phyloP scores from a whole-genome alignment of 305 asterid genomes.

The Withania somnifera region DNA sequence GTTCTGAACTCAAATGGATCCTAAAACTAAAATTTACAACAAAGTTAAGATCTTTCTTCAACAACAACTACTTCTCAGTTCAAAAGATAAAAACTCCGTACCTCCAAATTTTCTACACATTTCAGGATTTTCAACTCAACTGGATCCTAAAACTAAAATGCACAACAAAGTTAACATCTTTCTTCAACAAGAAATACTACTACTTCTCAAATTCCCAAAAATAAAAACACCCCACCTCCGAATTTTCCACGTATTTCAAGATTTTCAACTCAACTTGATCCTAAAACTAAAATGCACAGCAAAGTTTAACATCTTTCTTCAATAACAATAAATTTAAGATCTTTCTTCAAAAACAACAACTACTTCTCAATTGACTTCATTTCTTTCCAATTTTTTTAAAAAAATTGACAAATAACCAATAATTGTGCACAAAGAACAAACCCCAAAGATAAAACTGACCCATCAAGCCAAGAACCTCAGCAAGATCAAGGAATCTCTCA shows the following conservation, averaged over 20 bases:
- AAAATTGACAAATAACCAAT: neutral
- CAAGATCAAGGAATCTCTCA: slow-evolving; percentile 15
- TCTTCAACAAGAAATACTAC: no score
- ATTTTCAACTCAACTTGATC: neutral
- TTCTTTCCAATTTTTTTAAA: neutral
- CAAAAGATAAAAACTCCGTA: no score
- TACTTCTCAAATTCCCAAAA: neutral
- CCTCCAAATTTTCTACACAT: no score
- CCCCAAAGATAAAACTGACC: neutral
- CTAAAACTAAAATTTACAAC: no score
- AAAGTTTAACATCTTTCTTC: neutral
- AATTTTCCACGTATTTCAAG: neutral
- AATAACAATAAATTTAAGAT: neutral
- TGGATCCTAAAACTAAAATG: no score
- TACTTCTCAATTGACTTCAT: neutral
- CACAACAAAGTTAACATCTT: no score
- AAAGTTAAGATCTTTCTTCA: no score
- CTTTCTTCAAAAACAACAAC: neutral
- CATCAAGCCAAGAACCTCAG: slow-evolving; percentile 14
- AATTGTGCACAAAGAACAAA: neutral
- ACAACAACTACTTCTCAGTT: no score
- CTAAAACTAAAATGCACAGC: neutral
- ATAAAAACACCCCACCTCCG: neutral
- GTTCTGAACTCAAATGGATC: neutral
- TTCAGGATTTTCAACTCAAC: no score